Conservation (phyloP, 1,284 basidiomycete species). For the Tremellales sp. region DNA sequence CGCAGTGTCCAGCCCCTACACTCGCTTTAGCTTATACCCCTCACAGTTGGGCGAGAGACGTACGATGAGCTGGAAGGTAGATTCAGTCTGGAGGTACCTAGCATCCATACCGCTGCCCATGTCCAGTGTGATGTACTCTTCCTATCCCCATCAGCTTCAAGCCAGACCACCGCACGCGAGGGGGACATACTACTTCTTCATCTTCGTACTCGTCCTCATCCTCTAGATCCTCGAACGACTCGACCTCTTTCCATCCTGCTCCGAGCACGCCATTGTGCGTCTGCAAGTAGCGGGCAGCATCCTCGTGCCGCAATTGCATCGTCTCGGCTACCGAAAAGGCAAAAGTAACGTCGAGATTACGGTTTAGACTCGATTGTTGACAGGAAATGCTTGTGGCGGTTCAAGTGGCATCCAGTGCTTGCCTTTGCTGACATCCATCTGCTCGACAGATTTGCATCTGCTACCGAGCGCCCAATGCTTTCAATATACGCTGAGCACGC, state of each 20-base stretch:
- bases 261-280: constrained; percentile 17
- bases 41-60: constrained; percentile 8
- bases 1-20: constrained; percentile 44
- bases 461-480: background rate
- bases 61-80: constrained; percentile 42
- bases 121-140: constrained; percentile 39
- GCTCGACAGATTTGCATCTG: too few species aligned
- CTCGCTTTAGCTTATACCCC: background rate
- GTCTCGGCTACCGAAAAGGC: too few species aligned
- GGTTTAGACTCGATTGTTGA: too few species aligned
- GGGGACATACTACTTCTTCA: constrained; percentile 26
- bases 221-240: constrained; percentile 36
- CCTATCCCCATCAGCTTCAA: constrained; percentile 15
- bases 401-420: too few species aligned
- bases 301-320: background rate
- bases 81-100: constrained; percentile 30
- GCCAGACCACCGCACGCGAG: background rate
- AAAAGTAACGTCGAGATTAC: too few species aligned
- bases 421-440: background rate
- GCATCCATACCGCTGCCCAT: constrained; percentile 34
- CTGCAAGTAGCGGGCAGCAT: background rate
- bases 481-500: background rate
- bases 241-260: constrained; percentile 36
- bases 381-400: too few species aligned
- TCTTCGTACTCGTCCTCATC: constrained; percentile 34